Evolutionary conservation across 2,329 filamentous ascomycete genomes (phyloP).

Genomic region (Fusarium compactum): DNA sequence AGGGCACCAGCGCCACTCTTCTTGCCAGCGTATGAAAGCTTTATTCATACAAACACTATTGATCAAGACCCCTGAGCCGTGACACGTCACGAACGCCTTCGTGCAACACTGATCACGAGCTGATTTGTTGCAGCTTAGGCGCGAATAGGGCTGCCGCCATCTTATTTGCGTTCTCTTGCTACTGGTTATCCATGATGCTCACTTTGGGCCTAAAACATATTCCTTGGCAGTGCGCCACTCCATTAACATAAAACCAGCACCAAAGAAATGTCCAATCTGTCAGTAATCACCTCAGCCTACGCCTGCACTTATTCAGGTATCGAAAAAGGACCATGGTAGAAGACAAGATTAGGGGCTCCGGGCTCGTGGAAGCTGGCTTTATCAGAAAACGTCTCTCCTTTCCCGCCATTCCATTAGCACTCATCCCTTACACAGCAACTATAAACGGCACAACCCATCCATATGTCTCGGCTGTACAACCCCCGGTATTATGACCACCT

Average conservation of each 20-base stretch:
- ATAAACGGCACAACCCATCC: background rate
- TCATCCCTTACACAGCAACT: background rate
- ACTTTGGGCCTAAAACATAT: background rate
- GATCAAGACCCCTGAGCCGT: background rate
- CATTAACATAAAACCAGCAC: background rate
- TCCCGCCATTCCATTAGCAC: background rate
- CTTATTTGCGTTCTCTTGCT: background rate
- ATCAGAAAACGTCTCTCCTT: background rate
- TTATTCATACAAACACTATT: background rate
- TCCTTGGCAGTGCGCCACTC: background rate
- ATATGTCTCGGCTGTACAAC: background rate
- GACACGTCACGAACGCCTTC: background rate
- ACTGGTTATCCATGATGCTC: too few relatives aligned
- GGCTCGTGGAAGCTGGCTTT: background rate
- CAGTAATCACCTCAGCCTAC: too few relatives aligned
- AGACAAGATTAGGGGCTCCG: background rate
- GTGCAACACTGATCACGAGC: background rate
- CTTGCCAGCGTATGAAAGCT: background rate
- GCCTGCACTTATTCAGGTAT: background rate
- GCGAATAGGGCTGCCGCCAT: background rate
- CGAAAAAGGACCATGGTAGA: background rate
- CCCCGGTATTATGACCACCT: background rate
- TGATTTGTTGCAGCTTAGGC: background rate
- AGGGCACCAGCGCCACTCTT: background rate
- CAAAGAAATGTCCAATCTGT: background rate